Evolutionary conservation across 139 green algal genomes (phyloP).

Genomic region (Asterochloris erici): DNA sequence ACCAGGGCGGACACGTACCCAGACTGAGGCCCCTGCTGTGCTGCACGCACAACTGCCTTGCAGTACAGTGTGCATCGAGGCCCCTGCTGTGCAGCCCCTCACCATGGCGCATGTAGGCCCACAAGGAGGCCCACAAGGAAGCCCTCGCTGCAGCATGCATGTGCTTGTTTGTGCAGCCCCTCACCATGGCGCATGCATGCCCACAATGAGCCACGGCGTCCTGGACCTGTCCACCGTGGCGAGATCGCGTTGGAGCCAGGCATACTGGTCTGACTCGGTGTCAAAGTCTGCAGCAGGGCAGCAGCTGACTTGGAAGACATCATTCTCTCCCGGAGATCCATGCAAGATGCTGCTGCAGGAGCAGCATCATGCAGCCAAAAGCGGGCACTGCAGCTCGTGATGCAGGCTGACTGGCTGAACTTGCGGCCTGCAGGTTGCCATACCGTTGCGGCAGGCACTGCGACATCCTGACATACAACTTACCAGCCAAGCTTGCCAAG

Average conservation of each 20-base stretch:
- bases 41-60: constrained; percentile 19
- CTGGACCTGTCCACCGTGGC: constrained; percentile 48
- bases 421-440: too few relatives aligned
- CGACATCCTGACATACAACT: too few relatives aligned
- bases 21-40: background rate
- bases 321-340: too few relatives aligned
- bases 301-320: background rate
- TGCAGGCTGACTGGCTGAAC: too few relatives aligned
- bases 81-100: background rate
- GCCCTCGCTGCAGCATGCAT: constrained; percentile 14
- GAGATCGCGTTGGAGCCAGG: constrained; percentile 72
- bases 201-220: constrained; percentile 77
- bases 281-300: constrained; percentile 20
- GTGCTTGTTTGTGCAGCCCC: background rate
- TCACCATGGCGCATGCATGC: constrained; percentile 74
- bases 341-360: too few relatives aligned
- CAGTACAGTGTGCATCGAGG: too few relatives aligned
- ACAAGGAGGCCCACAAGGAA: constrained; percentile 64
- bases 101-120: constrained; percentile 74
- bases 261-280: constrained; percentile 43
- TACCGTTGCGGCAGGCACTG: too few relatives aligned
- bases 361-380: too few relatives aligned
- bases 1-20: too few relatives aligned
- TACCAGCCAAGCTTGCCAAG: too few relatives aligned
- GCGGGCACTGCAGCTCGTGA: too few relatives aligned